Evolutionary conservation across 306 rosid genomes (phyloP), one percentile per base, ranked within the genome.

Genomic region (Corylus heterophylla): DNA sequence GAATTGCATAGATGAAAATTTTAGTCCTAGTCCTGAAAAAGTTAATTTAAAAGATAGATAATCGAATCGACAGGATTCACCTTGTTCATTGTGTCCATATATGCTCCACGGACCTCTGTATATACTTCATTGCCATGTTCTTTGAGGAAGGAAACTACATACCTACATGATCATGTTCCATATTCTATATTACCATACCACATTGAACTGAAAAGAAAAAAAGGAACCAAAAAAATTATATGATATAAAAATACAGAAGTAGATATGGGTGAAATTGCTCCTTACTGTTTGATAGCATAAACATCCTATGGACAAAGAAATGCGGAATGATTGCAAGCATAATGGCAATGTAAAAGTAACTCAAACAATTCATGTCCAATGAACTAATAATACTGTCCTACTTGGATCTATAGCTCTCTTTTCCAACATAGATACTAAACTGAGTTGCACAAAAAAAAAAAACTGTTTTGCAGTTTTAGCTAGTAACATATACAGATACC

Each of bases 31-130:
- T 25, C 66, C 22, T 3, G 12, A 4, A 29, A 62, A 29, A 4
- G 12, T 20, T 39, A 50, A 39, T 59, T 74, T 29, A 48, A 69
- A 45, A 54, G 12, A 81, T 55, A 78, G 31, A 70, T 62, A 78
- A 59, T 79, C 67, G 39, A 49, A 52, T 77, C 16, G 1, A 54
- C 0, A 77, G 6, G 20, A 31, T 29, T 74, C 39, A 90, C 98
- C 98, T 94, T 94, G 85, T 89, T 94, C 97, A 94, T 91, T 50
- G 98, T 94, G 85, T 94, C 98, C 55, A 89, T 88, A 85, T 94
- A 94, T 2, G 97, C 98, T 58, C 86, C 93, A 66, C 95, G 94
- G 81, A 94, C 92, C 90, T 94, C 98, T 69, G 75, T 88, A 69
- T 89, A 91, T 69, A 91, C 87, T 83, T 94, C 98, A 81, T 92